Conservation (phyloP, 2,329 filamentous ascomycete species). For the Trichoderma sp. region DNA sequence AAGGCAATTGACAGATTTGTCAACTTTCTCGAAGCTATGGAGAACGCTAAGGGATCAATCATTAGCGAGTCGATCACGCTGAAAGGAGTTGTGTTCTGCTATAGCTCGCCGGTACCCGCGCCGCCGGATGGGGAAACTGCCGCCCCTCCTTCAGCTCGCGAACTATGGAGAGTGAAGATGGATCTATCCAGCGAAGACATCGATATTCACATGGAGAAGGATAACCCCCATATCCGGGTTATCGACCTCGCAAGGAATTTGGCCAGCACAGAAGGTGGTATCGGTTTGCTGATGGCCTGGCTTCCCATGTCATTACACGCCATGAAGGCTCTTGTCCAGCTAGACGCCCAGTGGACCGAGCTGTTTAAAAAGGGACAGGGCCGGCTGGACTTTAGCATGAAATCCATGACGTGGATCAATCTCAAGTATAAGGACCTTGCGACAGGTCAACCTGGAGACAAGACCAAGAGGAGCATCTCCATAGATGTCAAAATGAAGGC, state of each 20-base stretch:
- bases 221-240: conserved; percentile 66
- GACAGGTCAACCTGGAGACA: conserved; percentile 25
- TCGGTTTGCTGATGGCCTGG: conserved; percentile 50
- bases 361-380: conserved; percentile 43
- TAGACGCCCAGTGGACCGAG: conserved; percentile 55
- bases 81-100: conserved; percentile 65
- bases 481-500: conserved; percentile 52
- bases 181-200: conserved; percentile 55
- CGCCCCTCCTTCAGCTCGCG: neutral
- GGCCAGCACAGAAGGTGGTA: conserved; percentile 55
- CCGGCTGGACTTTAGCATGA: conserved; percentile 49
- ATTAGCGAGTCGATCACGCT: conserved; percentile 59
- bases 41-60: conserved; percentile 53
- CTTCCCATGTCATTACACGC: conserved; percentile 62
- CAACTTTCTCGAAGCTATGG: conserved; percentile 64
- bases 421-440: conserved; percentile 50
- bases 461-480: conserved; percentile 38
- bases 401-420: conserved; percentile 55
- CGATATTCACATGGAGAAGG: conserved; percentile 55
- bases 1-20: conserved; percentile 69
- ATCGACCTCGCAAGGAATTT: conserved; percentile 56
- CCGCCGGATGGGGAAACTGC: conserved; percentile 2
- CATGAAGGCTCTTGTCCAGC: conserved; percentile 56
- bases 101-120: conserved; percentile 41
- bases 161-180: conserved; percentile 53